Conservation (phyloP, 345 rosid genomes). For the Turnera subulata region DNA sequence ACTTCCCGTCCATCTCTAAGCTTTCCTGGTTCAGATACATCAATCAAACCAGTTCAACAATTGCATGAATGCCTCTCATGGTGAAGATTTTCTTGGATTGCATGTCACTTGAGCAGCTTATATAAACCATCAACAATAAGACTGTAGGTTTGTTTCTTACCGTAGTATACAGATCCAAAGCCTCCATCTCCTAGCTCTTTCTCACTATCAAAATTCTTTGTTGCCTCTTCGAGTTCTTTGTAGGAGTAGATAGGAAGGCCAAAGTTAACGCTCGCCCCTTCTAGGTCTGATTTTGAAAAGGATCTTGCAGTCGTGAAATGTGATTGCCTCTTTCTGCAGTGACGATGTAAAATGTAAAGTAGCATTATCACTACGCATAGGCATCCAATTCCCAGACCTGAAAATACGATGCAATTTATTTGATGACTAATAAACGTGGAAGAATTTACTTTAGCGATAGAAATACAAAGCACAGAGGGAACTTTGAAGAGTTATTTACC, state of each 20-base stretch:
- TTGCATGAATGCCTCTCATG: too few species aligned
- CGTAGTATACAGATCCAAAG: slow-evolving; percentile 23
- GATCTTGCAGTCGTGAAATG: slow-evolving; percentile 21
- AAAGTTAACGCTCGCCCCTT: slow-evolving; percentile 19
- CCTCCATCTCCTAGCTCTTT: slow-evolving; percentile 29
- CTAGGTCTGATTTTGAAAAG: slow-evolving; percentile 39
- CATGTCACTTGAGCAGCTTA: background rate
- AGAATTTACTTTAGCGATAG: background rate
- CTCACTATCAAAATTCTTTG: slow-evolving; percentile 12
- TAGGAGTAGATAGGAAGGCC: slow-evolving; percentile 19
- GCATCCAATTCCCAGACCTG: slow-evolving; percentile 43
- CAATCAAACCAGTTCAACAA: too few species aligned
- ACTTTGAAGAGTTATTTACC: slow-evolving; percentile 24
- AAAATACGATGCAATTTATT: background rate
- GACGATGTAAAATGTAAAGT: slow-evolving; percentile 8
- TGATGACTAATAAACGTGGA: background rate
- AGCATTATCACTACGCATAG: slow-evolving; percentile 10
- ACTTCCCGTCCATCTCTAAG: slow-evolving; percentile 32
- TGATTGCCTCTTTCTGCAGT: slow-evolving; percentile 21
- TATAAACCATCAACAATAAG: too few species aligned
- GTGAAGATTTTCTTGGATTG: too few species aligned
- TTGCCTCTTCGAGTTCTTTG: slow-evolving; percentile 21
- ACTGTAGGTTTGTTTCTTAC: slow-evolving; percentile 2
- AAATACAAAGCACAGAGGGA: background rate
- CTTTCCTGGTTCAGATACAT: slow-evolving; percentile 20